phyloP scores from a whole-genome alignment of 176 grass and related monocot species.

The Paspalum vaginatum region DNA sequence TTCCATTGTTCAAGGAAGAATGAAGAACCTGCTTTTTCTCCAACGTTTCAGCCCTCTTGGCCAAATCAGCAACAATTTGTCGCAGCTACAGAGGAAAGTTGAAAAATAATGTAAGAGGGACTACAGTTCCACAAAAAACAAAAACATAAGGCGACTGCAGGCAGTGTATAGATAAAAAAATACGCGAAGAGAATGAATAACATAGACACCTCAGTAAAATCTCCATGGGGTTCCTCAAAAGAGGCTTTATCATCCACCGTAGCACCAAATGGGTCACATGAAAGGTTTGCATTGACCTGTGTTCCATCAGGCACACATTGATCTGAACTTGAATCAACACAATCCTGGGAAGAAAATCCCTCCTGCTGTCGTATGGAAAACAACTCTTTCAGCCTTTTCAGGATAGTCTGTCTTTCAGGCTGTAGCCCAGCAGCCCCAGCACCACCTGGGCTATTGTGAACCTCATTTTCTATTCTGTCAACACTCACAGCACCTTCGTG shows the following conservation, averaged over 20 bases:
- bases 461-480: constrained; percentile 27
- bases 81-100: constrained; percentile 57
- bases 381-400: constrained; percentile 59
- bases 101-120: constrained; percentile 26
- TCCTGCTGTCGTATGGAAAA: constrained; percentile 36
- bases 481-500: constrained; percentile 6
- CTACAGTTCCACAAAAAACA: constrained; percentile 27
- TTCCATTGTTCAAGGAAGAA: constrained; percentile 36
- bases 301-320: constrained; percentile 36
- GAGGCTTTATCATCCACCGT: constrained; percentile 31
- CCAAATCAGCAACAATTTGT: constrained; percentile 55
- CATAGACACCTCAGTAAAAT: constrained; percentile 29
- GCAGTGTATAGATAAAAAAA: background rate
- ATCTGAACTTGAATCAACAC: constrained; percentile 26
- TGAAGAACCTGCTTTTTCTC: constrained; percentile 74
- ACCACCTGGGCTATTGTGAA: constrained; percentile 20
- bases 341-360: constrained; percentile 38
- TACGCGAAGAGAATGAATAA: constrained; percentile 19
- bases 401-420: constrained; percentile 41
- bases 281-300: constrained; percentile 13
- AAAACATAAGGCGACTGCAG: constrained; percentile 29
- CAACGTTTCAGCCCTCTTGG: constrained; percentile 53
- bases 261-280: constrained; percentile 17
- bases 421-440: constrained; percentile 15
- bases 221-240: constrained; percentile 20